Percentiles rank a stretch among this genome's conserved stretches.
phyloP scores from a whole-genome alignment of 768 basidiomycete species.

The Gymnopilus dilepis region DNA sequence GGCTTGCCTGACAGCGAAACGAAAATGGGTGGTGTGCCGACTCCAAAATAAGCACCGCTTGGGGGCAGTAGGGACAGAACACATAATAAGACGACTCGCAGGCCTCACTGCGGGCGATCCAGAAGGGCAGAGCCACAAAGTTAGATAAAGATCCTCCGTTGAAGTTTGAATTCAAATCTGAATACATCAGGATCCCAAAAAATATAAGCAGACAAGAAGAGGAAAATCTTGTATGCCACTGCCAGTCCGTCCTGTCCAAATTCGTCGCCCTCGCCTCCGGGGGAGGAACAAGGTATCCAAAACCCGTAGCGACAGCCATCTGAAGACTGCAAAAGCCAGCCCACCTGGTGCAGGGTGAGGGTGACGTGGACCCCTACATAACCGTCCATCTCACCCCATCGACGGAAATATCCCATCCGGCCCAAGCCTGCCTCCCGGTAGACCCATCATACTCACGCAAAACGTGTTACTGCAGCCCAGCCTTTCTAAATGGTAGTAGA shows the following conservation, averaged over 20 bases:
- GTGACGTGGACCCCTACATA: slow-evolving; percentile 1
- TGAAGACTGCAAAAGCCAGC: background rate
- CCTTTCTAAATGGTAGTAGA: background rate
- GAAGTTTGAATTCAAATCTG: background rate
- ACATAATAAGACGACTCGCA: slow-evolving; percentile 11
- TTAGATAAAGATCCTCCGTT: background rate
- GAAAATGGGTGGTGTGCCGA: slow-evolving; percentile 1
- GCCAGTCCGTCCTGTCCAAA: background rate
- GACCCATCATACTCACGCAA: background rate
- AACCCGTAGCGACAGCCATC: background rate
- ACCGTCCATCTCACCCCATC: background rate
- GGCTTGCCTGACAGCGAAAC: slow-evolving; percentile 2
- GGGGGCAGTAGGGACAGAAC: background rate
- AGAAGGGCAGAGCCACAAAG: background rate
- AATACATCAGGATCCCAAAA: background rate
- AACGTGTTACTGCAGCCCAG: background rate
- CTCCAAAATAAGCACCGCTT: slow-evolving; percentile 11
- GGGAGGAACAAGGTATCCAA: background rate
- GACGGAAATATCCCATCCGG: slow-evolving; percentile 2
- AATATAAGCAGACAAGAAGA: background rate
- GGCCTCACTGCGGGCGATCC: slow-evolving; percentile 2
- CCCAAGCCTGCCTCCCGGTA: background rate
- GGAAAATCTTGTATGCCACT: background rate
- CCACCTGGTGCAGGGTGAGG: background rate
- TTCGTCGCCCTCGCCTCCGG: background rate